Percentiles rank a stretch among this genome's conserved stretches.
These are phyloP conservation scores for Echinochloa phyllopogon DNA, from an alignment of 176 grass and related monocot species.

Conservation along the genomic window DNA sequence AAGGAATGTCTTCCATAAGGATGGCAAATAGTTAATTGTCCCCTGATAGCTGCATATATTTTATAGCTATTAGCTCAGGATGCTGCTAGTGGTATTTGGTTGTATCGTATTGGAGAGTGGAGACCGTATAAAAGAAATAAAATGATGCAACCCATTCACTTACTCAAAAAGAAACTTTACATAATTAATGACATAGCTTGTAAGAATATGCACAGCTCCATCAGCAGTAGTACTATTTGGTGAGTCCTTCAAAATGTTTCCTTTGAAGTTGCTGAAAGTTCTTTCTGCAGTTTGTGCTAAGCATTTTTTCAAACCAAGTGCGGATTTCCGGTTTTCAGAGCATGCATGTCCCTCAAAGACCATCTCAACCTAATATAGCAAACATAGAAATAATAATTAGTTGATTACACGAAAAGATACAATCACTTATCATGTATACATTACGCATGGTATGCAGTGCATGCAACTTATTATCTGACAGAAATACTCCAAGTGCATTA, in stretches of 20 bases:
- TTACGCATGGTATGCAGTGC: no score
- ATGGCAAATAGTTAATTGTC: no score
- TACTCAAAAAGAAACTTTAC: constrained; percentile 67
- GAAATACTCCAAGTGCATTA: not conserved
- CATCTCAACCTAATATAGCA: constrained; percentile 54
- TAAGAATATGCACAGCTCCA: constrained; percentile 60
- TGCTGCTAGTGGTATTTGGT: not conserved
- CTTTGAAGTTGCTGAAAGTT: constrained; percentile 60
- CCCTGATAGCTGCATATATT: constrained; percentile 58
- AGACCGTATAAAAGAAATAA: not conserved
- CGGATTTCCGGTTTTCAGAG: constrained; percentile 44
- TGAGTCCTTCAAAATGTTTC: constrained; percentile 59
- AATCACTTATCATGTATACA: not conserved
- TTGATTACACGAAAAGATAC: not conserved
- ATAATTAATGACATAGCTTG: constrained; percentile 74
- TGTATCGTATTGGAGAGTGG: not conserved
- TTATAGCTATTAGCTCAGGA: constrained; percentile 3
- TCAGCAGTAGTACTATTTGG: constrained; percentile 42
- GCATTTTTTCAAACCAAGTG: constrained; percentile 44
- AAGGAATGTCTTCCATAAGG: no score
- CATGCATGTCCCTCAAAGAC: constrained; percentile 60
- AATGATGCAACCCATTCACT: constrained; percentile 35
- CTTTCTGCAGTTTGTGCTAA: constrained; percentile 45
- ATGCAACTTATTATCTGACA: no score
- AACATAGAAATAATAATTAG: constrained; percentile 6